A percentile compares a stretch with the other conserved stretches of the same genome.
Conservation (phyloP, 2,329 filamentous ascomycete species). For the Elsinoe fawcettii region DNA sequence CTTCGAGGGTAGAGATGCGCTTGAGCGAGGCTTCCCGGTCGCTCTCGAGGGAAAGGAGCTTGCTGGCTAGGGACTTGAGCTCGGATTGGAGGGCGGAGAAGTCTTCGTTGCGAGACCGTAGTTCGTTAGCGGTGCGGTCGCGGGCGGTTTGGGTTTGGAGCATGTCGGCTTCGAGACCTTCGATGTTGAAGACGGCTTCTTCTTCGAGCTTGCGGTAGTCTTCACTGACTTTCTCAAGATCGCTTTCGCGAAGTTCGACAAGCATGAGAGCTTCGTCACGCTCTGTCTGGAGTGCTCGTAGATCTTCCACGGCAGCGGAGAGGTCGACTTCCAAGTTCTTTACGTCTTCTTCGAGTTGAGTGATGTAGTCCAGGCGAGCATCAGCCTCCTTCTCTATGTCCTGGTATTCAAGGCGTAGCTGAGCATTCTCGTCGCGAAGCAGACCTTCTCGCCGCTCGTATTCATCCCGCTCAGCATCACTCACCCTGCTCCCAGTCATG, state of each 20-base stretch:
- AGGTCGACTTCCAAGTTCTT: slow-evolving; percentile 72
- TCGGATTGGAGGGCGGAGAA: slow-evolving; percentile 87
- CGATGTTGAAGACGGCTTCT: slow-evolving; percentile 53
- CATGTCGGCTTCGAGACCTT: slow-evolving; percentile 39
- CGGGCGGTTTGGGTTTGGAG: slow-evolving; percentile 62
- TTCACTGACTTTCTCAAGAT: slow-evolving; percentile 49
- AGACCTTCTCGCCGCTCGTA: slow-evolving; percentile 77
- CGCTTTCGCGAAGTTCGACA: slow-evolving; percentile 55
- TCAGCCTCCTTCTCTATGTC: slow-evolving; percentile 78
- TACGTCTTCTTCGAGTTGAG: slow-evolving; percentile 59
- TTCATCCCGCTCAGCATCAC: slow-evolving; percentile 73
- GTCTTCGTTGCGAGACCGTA: slow-evolving; percentile 73
- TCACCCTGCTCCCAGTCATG: slow-evolving; percentile 56
- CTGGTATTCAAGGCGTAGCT: slow-evolving; percentile 81
- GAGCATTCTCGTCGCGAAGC: slow-evolving; percentile 77
- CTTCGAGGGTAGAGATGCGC: slow-evolving; percentile 73
- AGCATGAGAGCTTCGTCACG: slow-evolving; percentile 77
- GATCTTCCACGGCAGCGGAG: slow-evolving; percentile 68
- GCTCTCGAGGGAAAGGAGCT: slow-evolving; percentile 78
- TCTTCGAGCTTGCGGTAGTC: slow-evolving; percentile 45
- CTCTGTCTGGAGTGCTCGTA: slow-evolving; percentile 71
- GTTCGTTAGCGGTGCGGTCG: slow-evolving; percentile 60
- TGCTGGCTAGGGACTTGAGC: slow-evolving; percentile 85
- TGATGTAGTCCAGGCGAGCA: slow-evolving; percentile 69
- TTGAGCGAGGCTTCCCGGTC: slow-evolving; percentile 72